Conservation (phyloP, 2,329 filamentous ascomycete genomes). For the Fusarium sp. region DNA sequence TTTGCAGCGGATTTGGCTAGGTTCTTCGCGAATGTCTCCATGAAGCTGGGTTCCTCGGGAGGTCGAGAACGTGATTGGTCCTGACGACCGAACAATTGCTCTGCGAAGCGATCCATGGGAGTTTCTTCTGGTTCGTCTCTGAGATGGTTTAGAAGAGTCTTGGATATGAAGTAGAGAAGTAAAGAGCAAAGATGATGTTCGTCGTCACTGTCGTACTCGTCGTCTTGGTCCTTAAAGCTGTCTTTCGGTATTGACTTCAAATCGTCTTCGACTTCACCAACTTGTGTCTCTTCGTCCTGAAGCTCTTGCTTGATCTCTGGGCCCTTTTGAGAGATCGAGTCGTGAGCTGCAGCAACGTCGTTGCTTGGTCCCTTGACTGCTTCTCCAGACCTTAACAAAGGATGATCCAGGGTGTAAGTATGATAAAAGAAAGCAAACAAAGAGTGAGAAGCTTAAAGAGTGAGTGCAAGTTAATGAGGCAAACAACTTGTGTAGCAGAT, state of each 20-base stretch:
- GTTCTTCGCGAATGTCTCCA: constrained; percentile 42
- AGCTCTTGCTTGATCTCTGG: constrained; percentile 12
- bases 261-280: constrained; percentile 11
- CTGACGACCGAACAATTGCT: constrained; percentile 42
- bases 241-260: not conserved
- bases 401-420: constrained; percentile 29
- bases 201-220: constrained; percentile 37
- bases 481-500: constrained; percentile 30
- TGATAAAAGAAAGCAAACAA: not conserved
- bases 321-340: constrained; percentile 16
- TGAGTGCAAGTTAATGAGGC: not conserved
- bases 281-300: constrained; percentile 2
- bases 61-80: constrained; percentile 21
- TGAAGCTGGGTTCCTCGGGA: constrained; percentile 37
- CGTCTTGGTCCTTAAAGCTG: not conserved
- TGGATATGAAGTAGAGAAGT: constrained; percentile 41
- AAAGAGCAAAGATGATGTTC: constrained; percentile 38
- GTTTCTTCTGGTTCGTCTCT: constrained; percentile 1
- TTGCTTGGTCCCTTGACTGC: constrained; percentile 27
- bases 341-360: constrained; percentile 33
- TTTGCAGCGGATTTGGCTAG: constrained; percentile 44
- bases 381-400: constrained; percentile 20
- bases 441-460: not conserved
- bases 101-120: constrained; percentile 43
- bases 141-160: constrained; percentile 33